Evolutionary conservation across 2,329 filamentous ascomycete species (phyloP), one percentile per base, ranked within the genome.

Genomic region (Lachnellula arida): DNA sequence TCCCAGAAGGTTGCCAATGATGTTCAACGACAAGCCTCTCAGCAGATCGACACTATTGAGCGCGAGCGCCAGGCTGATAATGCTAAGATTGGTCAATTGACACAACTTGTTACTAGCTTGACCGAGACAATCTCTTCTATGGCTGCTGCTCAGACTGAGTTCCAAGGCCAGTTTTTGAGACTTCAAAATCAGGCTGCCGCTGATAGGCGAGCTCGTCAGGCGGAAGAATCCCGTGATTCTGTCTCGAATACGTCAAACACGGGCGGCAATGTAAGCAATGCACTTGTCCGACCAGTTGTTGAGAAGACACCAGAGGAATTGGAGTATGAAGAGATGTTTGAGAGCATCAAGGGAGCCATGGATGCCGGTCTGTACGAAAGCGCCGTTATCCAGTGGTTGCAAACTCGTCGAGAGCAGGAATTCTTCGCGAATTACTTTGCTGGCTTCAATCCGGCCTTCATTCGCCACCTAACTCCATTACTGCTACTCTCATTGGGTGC

Each of bases 21-120:
- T 53, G 77, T 92, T 49, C 86, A 94, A 67, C 80, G 82, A 56
- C 78, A 81, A 60, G 67, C 69, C 17, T 51, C 65, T 22, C 69
- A 70, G 44, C 70, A 69, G 35, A 63, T 70, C 37, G 58, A 56
- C 25, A 53, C 54, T 5, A 56, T 70, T 32, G 63, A 70, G 53
- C 61, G 60, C 50, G 63, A 70, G 58, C 64, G 66, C 49, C 57
- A 67, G 37, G 63, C 63, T 42, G 65, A 70, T 54, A 74, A 72
- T 52, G 75, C 77, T 62, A 91, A 91, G 78, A 87, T 92, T 56
- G 83, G 88, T 53, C 82, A 89, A 65, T 78, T 93, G n/a, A 79
- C 85, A 7, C 78, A 80, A 14, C 79, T 89, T 32, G 84, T 90
- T 4, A 80, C 80, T 34, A 80, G 82, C 23, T 76, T 92, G 55